phyloP scores from a whole-genome alignment of 2,329 filamentous ascomycete genomes.

The Phyllosticta paracitricarpa region DNA sequence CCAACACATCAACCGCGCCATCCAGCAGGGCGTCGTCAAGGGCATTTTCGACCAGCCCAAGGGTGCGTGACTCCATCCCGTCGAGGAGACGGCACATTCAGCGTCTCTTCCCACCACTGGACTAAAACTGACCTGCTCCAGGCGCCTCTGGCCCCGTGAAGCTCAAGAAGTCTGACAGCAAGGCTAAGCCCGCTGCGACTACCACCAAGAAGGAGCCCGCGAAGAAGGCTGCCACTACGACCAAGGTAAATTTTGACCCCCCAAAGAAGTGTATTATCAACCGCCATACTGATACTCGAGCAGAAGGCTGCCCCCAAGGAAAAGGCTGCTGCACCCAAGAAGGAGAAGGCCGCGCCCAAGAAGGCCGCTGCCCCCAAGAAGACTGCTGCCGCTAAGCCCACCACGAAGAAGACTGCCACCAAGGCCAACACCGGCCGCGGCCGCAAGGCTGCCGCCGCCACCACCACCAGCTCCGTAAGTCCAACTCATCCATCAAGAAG shows the following conservation, averaged over 20 bases:
- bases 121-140: slow-evolving; percentile 24
- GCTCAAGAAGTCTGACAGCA: slow-evolving; percentile 68
- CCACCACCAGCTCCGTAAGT: slow-evolving; percentile 17
- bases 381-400: slow-evolving; percentile 31
- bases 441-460: slow-evolving; percentile 28
- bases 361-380: slow-evolving; percentile 32
- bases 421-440: slow-evolving; percentile 39
- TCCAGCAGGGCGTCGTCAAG: slow-evolving; percentile 74
- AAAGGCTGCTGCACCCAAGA: slow-evolving; percentile 25
- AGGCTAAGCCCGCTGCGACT: slow-evolving; percentile 18
- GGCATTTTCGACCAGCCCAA: slow-evolving; percentile 83
- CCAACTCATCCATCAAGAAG: not conserved
- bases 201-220: slow-evolving; percentile 22
- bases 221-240: slow-evolving; percentile 8
- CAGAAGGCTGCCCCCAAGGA: slow-evolving; percentile 26
- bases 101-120: not conserved
- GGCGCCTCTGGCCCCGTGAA: slow-evolving; percentile 84
- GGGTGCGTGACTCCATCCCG: slow-evolving; percentile 48
- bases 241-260: slow-evolving; percentile 8
- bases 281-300: not conserved
- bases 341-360: slow-evolving; percentile 24
- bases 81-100: slow-evolving; percentile 13
- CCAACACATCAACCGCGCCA: slow-evolving; percentile 75
- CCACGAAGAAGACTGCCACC: slow-evolving; percentile 23
- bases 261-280: not conserved